Base-by-base conservation (phyloP, 177 flowering plant species). In the Vitis hybrid region DNA sequence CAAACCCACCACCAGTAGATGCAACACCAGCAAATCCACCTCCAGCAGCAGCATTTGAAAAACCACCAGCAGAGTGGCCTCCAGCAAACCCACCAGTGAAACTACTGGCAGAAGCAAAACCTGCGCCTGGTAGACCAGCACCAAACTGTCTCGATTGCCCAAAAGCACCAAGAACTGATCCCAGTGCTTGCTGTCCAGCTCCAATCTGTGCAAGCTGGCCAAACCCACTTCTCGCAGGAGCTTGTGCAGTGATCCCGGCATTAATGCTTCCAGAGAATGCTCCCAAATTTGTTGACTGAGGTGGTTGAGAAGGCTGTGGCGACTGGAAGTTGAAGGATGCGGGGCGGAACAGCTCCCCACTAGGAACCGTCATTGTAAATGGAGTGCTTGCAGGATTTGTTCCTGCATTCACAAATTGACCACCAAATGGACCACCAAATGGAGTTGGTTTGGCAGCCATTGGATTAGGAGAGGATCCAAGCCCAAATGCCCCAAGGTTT, bases 111-210 rank as follows among this genome's bases (percentile, higher is more conserved):
- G 85, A 67, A 53, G 78, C 78, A 83, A 81, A 79, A 61, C 80
- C 83, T 56, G 71, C 70, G 26, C 88, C 95, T 3, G 86, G 86
- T 31, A 80, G 54, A 65, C 88, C 86, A 56, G 82, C 45, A 55
- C 98, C 96, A 56, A 95, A 62, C 79, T 95, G 98, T 76, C 99
- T 88, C 14, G 97, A 91, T 78, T 95, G 99, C 76, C 99, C 99
- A 86, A 95, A 95, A 68, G 85, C 39, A 76, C 99, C 99, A 76
- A 95, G 94, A 68, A 90, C 99, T 59, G 97, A 88, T 48, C 98
- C 99, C 64, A 93, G 75, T n/a, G 87, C 97, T 69, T 93, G 94
- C 78, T 87, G 98, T 57, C 97, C 98, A 29, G 77, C 61, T 61
- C 98, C 97, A 70, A 90, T 73, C 53, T 82, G 87, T 3, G 92